Evolutionary conservation across 1,284 basidiomycete species (phyloP).

Genomic region (Ceratobasidium papillatum): DNA sequence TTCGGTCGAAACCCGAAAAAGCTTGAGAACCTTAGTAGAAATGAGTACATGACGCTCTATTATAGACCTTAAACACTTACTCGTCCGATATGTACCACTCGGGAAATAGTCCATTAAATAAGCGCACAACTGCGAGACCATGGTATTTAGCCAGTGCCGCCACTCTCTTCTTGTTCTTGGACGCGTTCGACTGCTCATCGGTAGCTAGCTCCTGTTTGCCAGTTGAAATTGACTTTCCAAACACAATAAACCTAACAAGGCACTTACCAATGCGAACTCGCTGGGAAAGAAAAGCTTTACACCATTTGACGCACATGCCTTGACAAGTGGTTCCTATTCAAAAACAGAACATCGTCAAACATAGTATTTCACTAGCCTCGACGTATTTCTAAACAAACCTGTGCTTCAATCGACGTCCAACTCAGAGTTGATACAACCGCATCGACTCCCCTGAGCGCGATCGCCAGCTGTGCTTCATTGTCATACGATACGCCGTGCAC

Average conservation of each 20-base stretch:
- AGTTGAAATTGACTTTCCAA: neutral
- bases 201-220: constrained; percentile 3
- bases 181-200: constrained; percentile 11
- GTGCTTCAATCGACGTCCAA: constrained; percentile 12
- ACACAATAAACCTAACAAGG: neutral
- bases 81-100: constrained; percentile 30
- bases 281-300: constrained; percentile 33
- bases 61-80: neutral
- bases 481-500: constrained; percentile 11
- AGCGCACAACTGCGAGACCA: constrained; percentile 1
- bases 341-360: neutral
- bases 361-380: neutral
- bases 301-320: neutral
- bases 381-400: neutral
- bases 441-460: neutral
- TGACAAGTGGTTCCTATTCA: constrained; percentile 5
- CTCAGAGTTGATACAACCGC: constrained; percentile 22
- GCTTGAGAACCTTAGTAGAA: constrained; percentile 4
- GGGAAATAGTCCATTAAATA: constrained; percentile 32
- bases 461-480: constrained; percentile 8
- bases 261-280: constrained; percentile 23
- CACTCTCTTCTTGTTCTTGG: constrained; percentile 15
- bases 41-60: neutral
- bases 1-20: constrained; percentile 29
- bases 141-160: neutral